Evolutionary conservation across 2,329 filamentous ascomycete genomes (phyloP).

Genomic region (Fusarium torulosum): DNA sequence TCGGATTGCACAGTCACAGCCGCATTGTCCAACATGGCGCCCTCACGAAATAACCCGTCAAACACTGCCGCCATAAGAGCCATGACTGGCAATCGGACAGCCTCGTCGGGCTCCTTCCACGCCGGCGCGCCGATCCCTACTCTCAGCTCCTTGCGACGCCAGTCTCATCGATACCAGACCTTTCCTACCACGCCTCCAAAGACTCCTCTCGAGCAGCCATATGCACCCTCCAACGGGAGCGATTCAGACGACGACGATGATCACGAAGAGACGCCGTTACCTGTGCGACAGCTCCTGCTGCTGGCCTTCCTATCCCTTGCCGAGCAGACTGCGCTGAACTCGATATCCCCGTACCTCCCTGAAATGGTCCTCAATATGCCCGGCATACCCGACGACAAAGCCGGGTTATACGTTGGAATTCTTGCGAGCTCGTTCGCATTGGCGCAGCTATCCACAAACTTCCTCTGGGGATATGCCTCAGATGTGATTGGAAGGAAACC

Average conservation of each 20-base stretch:
- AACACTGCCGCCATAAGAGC: constrained; percentile 17
- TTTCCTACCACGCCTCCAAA: constrained; percentile 82
- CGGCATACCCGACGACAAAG: constrained; percentile 76
- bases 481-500: constrained; percentile 82
- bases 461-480: constrained; percentile 67
- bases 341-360: constrained; percentile 93
- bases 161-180: constrained; percentile 78
- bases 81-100: constrained; percentile 36
- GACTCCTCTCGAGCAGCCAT: constrained; percentile 67
- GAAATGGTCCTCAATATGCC: constrained; percentile 91
- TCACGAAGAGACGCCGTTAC: constrained; percentile 78
- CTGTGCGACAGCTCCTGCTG: constrained; percentile 83
- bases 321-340: constrained; percentile 97
- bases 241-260: constrained; percentile 51
- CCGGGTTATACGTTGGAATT: constrained; percentile 89
- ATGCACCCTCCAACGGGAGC: constrained; percentile 43
- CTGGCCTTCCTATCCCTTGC: constrained; percentile 89
- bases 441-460: constrained; percentile 92
- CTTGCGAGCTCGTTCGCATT: constrained; percentile 93
- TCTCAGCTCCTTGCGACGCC: constrained; percentile 54
- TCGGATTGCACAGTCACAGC: neutral
- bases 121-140: constrained; percentile 64
- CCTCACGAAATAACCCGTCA: constrained; percentile 26
- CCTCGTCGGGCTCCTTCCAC: constrained; percentile 63
- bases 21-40: constrained; percentile 37